Evolutionary conservation across 305 asterid genomes (phyloP), one percentile per base, ranked within the genome.

Genomic region (Fraxinus xanthoxyloides): DNA sequence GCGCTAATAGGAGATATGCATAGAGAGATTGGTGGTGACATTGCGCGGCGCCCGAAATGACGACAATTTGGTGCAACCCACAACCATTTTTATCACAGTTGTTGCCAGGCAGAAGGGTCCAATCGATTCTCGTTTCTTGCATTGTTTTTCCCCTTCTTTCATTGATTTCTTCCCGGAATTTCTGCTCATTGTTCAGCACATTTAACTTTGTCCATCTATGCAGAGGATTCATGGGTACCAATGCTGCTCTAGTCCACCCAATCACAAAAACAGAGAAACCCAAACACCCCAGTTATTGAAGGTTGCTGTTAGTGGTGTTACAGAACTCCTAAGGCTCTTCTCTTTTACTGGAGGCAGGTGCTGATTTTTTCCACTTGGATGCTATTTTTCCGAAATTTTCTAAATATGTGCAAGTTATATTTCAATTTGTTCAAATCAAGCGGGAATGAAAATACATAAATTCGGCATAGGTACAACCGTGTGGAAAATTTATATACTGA

Each of bases 281-380:
- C 87, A 84, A 84, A 87, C 97, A n/a, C 96, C 98, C 30, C 77
- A 69, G 83, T 78, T 90, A 46, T 78, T 94, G 89, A 92, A 86
- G 82, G 32, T 90, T 77, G 91, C 91, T n/a, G 98, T 94, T 35
- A 83, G 83, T 67, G 93, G 90, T 38, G 88, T 84, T 34, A 91
- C 98, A 3, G 92, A 92, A 70, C 84, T 92, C 79, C 90, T 94
- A 15, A 85, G 95, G 83, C 83, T 94, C 70, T 81, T 92, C 80
- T 77, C 89, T 59, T 88, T 91, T 2, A 79, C 87, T 67, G 51
- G 28, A 69, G 69, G 59, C 83, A 85, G 88, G 95, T 89, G 35
- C 34, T 67, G 34, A 65, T 65, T 65, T 28, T 28, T 26, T 23
- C 30, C 69, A 65, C 34, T 26, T 10, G 34, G 3, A 8, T 63